A percentile compares a stretch with the other conserved stretches of the same genome.
phyloP scores from a whole-genome alignment of 495 filamentous ascomycete species.

The Trichoderma parareesei region DNA sequence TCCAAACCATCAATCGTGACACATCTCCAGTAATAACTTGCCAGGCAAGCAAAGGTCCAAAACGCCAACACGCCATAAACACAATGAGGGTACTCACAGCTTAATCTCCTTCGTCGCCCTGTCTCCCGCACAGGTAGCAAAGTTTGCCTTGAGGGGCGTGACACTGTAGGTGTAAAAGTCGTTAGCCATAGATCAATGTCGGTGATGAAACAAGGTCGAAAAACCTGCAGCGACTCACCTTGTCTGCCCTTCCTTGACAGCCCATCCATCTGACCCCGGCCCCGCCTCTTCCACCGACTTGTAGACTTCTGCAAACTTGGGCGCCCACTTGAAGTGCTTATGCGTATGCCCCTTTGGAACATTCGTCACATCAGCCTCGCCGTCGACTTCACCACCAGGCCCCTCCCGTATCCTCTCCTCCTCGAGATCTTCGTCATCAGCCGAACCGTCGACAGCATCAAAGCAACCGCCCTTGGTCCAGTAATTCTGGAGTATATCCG shows the following conservation, averaged over 20 bases:
- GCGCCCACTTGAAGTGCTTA: constrained; percentile 92
- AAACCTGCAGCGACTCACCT: constrained; percentile 50
- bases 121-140: constrained; percentile 64
- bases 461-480: constrained; percentile 79
- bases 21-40: neutral
- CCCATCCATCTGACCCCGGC: constrained; percentile 93
- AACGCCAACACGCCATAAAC: neutral
- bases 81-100: constrained; percentile 59
- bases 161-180: constrained; percentile 45
- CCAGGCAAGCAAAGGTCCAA: neutral
- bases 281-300: constrained; percentile 68
- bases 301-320: constrained; percentile 77
- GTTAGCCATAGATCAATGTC: neutral
- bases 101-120: constrained; percentile 65
- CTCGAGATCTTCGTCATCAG: constrained; percentile 50
- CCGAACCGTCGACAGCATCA: constrained; percentile 54
- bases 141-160: constrained; percentile 86
- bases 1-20: neutral
- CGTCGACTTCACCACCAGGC: constrained; percentile 34
- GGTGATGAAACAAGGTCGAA: neutral
- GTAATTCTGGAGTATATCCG: constrained; percentile 76
- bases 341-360: constrained; percentile 44
- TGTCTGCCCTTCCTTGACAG: constrained; percentile 76
- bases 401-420: constrained; percentile 58
- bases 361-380: neutral